Evolutionary conservation across 495 filamentous ascomycete species (phyloP), one percentile per base, ranked within the genome.

Genomic region (Cudoniella acicularis): DNA sequence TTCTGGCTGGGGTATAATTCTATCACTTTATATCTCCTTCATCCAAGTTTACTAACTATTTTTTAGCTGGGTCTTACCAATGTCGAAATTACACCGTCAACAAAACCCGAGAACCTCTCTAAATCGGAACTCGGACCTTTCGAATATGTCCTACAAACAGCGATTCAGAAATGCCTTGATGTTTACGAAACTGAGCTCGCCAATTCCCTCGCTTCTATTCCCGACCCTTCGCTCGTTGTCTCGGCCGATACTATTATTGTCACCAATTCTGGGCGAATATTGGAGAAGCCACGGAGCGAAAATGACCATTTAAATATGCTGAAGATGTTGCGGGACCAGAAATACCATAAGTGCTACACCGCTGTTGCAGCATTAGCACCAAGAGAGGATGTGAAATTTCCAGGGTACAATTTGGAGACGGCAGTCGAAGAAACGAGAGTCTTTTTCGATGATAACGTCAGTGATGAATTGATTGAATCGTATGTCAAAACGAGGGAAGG

Each of bases 401-500:
- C 94, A 0, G 95, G 95, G 10, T 98, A 98, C 73, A 85, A 84
- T 56, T 68, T 94, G 20, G 87, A 92, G 69, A 81, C 80, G 52
- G 78, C 85, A 58, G 87, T 95, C 6, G 94, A 96, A 74, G 92
- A 94, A 78, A 97, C 94, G 48, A 74, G 75, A 49, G 94, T 98
- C 17, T 76, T 75, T 64, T 98, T 98, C 74, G 87, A 86, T 70
- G 75, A 73, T 50, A 79, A 77, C 46, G 86, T 88, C 24, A 84
- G 83, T 57, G 91, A 97, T 71, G 92, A 96, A 22, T 66, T 96
- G 73, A 83, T 98, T 26, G 70, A 88, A 69, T 82, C 85, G 23
- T 98, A 98, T 77, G 92, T 98, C 56, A 77, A 77, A 59, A 98
- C 93, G 30, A 78, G 95, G 43, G 95, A 98, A 75, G 94, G 95